phyloP scores from a whole-genome alignment of 2,329 filamentous ascomycete species.

The Xylaria sp. region DNA sequence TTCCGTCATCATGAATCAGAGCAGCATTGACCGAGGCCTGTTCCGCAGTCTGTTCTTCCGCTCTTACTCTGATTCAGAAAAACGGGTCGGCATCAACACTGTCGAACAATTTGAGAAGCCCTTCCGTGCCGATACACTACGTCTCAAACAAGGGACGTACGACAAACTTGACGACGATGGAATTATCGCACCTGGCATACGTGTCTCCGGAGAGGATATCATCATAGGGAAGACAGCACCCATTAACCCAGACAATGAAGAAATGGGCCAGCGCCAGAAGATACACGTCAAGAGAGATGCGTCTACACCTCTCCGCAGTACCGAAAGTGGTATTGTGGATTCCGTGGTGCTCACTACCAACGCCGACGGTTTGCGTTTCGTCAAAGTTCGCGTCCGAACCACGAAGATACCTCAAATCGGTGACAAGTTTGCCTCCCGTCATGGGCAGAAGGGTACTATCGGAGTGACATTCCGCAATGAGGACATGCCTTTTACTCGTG shows the following conservation, averaged over 20 bases:
- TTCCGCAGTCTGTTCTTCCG: constrained; percentile 99
- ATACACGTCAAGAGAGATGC: constrained; percentile 94
- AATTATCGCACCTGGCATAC: constrained; percentile 90
- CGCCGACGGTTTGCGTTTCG: constrained; percentile 91
- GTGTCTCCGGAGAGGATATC: constrained; percentile 97
- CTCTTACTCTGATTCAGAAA: constrained; percentile 96
- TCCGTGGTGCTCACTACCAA: constrained; percentile 94
- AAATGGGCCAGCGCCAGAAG: constrained; percentile 90
- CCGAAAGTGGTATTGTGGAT: constrained; percentile 96
- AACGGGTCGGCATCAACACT: constrained; percentile 91
- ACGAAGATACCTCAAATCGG: constrained; percentile 99
- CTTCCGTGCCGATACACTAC: constrained; percentile 85
- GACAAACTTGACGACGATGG: constrained; percentile 98
- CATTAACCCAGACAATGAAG: constrained; percentile 90
- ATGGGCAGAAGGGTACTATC: constrained; percentile 99
- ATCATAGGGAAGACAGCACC: constrained; percentile 99
- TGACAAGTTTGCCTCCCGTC: constrained; percentile 98
- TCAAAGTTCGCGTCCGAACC: constrained; percentile 96
- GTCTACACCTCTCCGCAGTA: constrained; percentile 92
- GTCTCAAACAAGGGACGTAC: constrained; percentile 93
- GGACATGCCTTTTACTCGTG: constrained; percentile 96
- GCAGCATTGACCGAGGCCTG: constrained; percentile 95
- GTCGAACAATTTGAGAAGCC: constrained; percentile 97
- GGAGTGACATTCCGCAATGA: constrained; percentile 98
- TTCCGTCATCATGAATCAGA: constrained; percentile 99